Evolutionary conservation across 2,329 filamentous ascomycete species (phyloP), one percentile per base, ranked within the genome.

Genomic region (Colletotrichum filicis): DNA sequence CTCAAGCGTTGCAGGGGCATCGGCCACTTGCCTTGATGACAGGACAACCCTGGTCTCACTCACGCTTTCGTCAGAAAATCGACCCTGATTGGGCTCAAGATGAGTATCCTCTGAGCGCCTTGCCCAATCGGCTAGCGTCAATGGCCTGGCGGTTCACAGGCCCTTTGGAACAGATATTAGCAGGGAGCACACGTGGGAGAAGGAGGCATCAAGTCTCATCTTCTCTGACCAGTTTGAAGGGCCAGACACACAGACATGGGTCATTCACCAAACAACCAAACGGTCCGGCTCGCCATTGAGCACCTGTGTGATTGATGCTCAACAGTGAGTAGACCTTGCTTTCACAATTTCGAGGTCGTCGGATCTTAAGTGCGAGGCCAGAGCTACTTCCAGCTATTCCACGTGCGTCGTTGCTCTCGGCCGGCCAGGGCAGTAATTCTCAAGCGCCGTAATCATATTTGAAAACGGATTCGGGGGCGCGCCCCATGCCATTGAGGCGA

Each of bases 1-100:
- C 19, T 35, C 30, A 14, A 28, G 26, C 37, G 35, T 52, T 59
- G 8, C 56, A 30, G 16, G 46, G 49, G 16, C 35, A 26, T 56
- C 35, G 37, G 14, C 37, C 57, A 26, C 16, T 24, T 8, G 22
- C 61, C 35, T 37, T 22, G 16, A 37, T 35, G n/a, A 52, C 61
- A 19, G 32, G 46, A 37, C 24, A 57, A 32, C 32, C 59, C 66
- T 37, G 52, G 61, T 37, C 37, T 30, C 19, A n/a, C 5, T 24
- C 46, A 70, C 55, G 66, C 52, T 72, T 71, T 72, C 71, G 68
- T 74, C 61, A 62, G 62, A 71, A 56, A 61, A 71, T 58, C 62
- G 30, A 52, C 61, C 37, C 52, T 58, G 26, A 46, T 67, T 61
- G 32, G 56, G 46, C 26, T 35, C 42, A 32, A 49, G 7, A 35